Conservation (phyloP, 2,329 filamentous ascomycete genomes). For the Colletotrichum sp. region DNA sequence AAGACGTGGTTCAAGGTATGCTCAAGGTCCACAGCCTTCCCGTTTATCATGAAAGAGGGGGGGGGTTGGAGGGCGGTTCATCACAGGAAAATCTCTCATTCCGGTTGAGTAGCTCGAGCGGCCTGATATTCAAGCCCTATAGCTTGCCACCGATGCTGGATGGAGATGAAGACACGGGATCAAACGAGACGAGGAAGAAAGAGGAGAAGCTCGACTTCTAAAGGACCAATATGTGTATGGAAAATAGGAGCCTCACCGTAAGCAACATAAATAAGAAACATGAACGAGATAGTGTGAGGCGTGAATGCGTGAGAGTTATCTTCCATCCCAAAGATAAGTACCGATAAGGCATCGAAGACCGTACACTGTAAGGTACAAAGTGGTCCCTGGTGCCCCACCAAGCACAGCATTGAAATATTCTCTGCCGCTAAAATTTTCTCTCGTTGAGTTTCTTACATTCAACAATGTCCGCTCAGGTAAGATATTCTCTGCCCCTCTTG, state of each 20-base stretch:
- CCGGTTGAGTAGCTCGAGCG: conserved; percentile 78
- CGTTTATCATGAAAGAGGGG: conserved; percentile 86
- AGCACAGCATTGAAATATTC: neutral
- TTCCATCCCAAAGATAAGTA: neutral
- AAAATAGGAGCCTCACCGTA: neutral
- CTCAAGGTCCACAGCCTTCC: conserved; percentile 84
- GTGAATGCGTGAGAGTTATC: neutral
- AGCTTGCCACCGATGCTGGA: conserved; percentile 82
- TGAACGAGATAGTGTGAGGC: neutral
- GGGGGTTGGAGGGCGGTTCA: conserved; percentile 71
- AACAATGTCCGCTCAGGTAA: conserved; percentile 15
- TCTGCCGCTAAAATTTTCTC: neutral
- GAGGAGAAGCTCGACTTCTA: conserved; percentile 75
- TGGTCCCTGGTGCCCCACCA: neutral
- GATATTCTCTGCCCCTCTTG: conserved; percentile 8
- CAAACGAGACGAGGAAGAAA: conserved; percentile 59
- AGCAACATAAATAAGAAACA: neutral
- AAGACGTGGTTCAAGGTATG: conserved; percentile 85
- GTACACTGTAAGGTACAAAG: neutral
- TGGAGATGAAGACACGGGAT: conserved; percentile 62
- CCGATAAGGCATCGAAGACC: neutral
- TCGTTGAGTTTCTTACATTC: neutral
- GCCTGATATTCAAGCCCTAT: conserved; percentile 86
- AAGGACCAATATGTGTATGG: conserved; percentile 22
- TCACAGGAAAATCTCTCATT: conserved; percentile 89